These are phyloP conservation scores for Castanospermum australe DNA, from an alignment of 306 rosid species.

Conservation along the genomic window DNA sequence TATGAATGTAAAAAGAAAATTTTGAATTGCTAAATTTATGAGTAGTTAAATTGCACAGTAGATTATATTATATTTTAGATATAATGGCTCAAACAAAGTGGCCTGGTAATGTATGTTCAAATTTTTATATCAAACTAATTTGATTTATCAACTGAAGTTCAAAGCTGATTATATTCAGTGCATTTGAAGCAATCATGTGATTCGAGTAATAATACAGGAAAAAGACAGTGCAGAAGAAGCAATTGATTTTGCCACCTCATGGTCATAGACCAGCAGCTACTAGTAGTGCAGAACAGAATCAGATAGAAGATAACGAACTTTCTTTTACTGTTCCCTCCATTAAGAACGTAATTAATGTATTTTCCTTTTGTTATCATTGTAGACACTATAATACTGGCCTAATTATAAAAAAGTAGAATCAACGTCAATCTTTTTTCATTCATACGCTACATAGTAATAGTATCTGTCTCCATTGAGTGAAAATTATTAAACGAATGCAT, in stretches of 20 bases:
- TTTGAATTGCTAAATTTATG: not conserved
- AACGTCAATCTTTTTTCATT: slow-evolving; percentile 2
- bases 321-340: not conserved
- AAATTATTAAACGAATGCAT: slow-evolving; percentile 16
- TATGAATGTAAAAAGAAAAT: not conserved
- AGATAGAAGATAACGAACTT: not conserved
- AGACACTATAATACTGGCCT: slow-evolving; percentile 25
- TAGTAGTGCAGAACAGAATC: not conserved
- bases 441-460: not conserved
- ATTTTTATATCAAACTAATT: not conserved
- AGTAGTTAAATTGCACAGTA: not conserved
- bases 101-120: not conserved
- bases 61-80: not conserved
- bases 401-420: slow-evolving; percentile 4
- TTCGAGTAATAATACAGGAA: not conserved
- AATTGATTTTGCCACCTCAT: not conserved
- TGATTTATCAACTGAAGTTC: not conserved
- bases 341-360: not conserved
- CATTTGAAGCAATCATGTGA: not conserved
- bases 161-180: not conserved
- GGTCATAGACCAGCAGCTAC: not conserved
- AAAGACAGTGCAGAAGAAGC: not conserved
- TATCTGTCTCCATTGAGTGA: not conserved
- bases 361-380: slow-evolving; percentile 16
- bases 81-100: not conserved